Conservation (phyloP, 2,329 filamentous ascomycete genomes). For the Neopestalotiopsis rosae region DNA sequence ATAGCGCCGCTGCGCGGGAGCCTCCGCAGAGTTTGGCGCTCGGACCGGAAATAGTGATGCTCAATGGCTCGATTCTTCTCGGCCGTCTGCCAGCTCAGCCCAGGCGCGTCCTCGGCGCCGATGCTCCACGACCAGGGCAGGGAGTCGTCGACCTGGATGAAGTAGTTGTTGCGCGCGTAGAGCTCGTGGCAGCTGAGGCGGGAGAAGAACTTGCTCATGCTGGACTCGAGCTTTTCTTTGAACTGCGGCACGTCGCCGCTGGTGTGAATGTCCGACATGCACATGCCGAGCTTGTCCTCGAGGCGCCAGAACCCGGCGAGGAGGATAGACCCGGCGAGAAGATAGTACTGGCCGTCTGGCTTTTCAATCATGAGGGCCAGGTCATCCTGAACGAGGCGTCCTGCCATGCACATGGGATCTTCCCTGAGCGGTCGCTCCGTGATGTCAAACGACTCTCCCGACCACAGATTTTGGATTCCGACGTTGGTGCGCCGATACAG, state of each 20-base stretch:
- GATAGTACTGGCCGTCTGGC: constrained; percentile 78
- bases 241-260: constrained; percentile 67
- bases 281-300: constrained; percentile 81
- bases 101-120: constrained; percentile 69
- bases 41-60: constrained; percentile 78
- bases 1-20: constrained; percentile 63
- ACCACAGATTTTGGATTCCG: constrained; percentile 74
- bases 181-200: constrained; percentile 70
- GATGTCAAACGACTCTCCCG: constrained; percentile 75
- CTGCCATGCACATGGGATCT: constrained; percentile 79
- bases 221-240: constrained; percentile 40
- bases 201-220: constrained; percentile 67
- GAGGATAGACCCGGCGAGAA: constrained; percentile 77
- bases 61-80: constrained; percentile 75
- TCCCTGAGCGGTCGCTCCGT: constrained; percentile 67
- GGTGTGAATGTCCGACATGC: constrained; percentile 79
- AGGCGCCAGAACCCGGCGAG: constrained; percentile 85
- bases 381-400: constrained; percentile 80
- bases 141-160: constrained; percentile 82
- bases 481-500: constrained; percentile 68
- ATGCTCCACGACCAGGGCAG: constrained; percentile 80
- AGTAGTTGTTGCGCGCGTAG: constrained; percentile 79
- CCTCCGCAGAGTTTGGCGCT: constrained; percentile 72
- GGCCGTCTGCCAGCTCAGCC: constrained; percentile 76
- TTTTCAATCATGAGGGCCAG: constrained; percentile 83